Evolutionary conservation across 768 basidiomycete species (phyloP), one percentile per base, ranked within the genome.

Genomic region (Amanita pseudoporphyria): DNA sequence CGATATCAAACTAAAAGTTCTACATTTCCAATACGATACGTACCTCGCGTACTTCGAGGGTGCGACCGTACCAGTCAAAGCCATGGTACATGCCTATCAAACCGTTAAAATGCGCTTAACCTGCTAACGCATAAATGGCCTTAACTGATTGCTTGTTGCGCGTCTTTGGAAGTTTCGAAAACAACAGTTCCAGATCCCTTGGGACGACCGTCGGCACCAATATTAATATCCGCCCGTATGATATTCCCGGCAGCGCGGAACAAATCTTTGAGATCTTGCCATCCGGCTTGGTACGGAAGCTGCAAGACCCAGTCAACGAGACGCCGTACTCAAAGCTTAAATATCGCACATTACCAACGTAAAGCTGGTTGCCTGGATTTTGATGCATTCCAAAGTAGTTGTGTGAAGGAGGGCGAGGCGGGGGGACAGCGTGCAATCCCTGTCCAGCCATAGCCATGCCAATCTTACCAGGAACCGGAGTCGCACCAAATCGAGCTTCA

Each of bases 141-240:
- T 28, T 56, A n/a, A 92, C 92, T 80, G 60, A 98, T 94, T 9
- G 94, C 94, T 60, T 90, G 85, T 56, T 80, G 77, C 9, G 95
- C 95, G 66, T 95, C 93, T 58, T 89, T 87, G 12, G 87, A 64
- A 1, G 85, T 90, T 65, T 93, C 90, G 59, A 93, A 97, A 10
- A 97, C 88, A 12, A 98, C 95, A 0, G 92, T 96, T n/a, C 95
- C 95, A 45, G 89, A 95, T 18, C 95, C 95, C 64, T 96, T 95
- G 13, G 95, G 93, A 10, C 84, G 78, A 22, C 94, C 94, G 64
- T 96, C 92, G 18, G 83, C 81, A 52, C 88, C 90, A 51, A 95
- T 86, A 57, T 94, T 93, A 54, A 97, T 91, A 63, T 98, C 95
- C 49, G 95, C 92, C 40, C 95, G 82, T 55, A 97, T 81, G 57